phyloP scores from a whole-genome alignment of 352 stramenopile species.

The Phytopythium aichiense region DNA sequence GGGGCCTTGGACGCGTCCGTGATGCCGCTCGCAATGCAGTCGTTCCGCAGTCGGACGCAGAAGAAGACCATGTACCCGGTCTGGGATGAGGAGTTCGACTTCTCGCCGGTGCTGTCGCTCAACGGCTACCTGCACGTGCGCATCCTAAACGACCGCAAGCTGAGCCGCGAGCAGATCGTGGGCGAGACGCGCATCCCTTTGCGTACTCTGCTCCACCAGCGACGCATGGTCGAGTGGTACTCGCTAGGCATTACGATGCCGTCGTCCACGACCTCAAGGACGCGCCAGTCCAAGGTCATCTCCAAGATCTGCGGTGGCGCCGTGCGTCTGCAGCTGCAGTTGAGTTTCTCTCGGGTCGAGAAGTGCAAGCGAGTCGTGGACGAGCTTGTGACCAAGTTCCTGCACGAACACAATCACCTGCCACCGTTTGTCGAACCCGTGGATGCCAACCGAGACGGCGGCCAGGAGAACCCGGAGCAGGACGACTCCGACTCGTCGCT shows the following conservation, averaged over 20 bases:
- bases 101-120: slow-evolving; percentile 54
- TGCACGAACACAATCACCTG: slow-evolving; percentile 48
- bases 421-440: slow-evolving; percentile 54
- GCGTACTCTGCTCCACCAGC: slow-evolving; percentile 57
- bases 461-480: slow-evolving; percentile 30
- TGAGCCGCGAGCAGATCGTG: slow-evolving; percentile 62
- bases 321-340: slow-evolving; percentile 53
- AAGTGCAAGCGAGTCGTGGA: slow-evolving; percentile 55
- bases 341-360: slow-evolving; percentile 59
- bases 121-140: slow-evolving; percentile 62
- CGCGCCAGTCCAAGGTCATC: slow-evolving; percentile 5
- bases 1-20: not conserved
- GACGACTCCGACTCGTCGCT: slow-evolving; percentile 14
- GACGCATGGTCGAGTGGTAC: slow-evolving; percentile 58
- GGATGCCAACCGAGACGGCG: slow-evolving; percentile 14
- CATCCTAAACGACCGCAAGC: slow-evolving; percentile 65
- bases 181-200: slow-evolving; percentile 65
- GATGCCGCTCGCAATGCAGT: slow-evolving; percentile 10
- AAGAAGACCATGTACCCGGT: slow-evolving; percentile 75
- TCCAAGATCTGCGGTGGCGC: slow-evolving; percentile 35
- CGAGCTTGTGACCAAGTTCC: slow-evolving; percentile 50
- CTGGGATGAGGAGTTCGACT: slow-evolving; percentile 78
- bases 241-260: slow-evolving; percentile 29
- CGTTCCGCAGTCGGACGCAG: slow-evolving; percentile 56
- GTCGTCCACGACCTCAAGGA: not conserved